Conservation (phyloP, 805 yeast genomes). For the Sugiyamaella smithiae region DNA sequence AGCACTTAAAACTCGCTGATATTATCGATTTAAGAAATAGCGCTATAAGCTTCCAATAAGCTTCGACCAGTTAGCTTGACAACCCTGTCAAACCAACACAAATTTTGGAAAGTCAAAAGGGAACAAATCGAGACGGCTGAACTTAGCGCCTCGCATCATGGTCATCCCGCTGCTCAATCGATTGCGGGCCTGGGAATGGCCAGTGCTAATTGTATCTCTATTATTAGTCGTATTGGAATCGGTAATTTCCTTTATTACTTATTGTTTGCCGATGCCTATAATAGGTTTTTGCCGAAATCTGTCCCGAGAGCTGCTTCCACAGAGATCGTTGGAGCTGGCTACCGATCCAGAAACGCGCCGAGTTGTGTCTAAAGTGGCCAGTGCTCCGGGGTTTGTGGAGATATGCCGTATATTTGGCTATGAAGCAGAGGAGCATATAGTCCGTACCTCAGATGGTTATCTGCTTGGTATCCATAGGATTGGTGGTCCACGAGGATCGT, state of each 20-base stretch:
- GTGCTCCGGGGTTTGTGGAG: constrained; percentile 48
- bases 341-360: constrained; percentile 10
- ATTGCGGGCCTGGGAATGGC: constrained; percentile 34
- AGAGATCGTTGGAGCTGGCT: constrained; percentile 3
- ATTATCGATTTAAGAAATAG: no score
- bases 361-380: constrained; percentile 21
- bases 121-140: no score
- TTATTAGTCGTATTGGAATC: constrained; percentile 32
- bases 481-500: constrained; percentile 27
- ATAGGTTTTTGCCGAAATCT: constrained; percentile 26
- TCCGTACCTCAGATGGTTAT: constrained; percentile 74
- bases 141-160: constrained; percentile 25
- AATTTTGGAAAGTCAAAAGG: no score
- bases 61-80: no score
- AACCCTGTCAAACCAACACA: no score
- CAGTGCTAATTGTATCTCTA: constrained; percentile 33
- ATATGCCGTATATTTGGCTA: constrained; percentile 71
- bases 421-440: constrained; percentile 69
- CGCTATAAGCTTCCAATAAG: no score
- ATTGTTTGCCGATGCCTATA: constrained; percentile 29
- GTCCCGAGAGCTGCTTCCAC: constrained; percentile 14
- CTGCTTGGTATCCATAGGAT: constrained; percentile 72
- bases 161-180: constrained; percentile 34
- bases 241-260: constrained; percentile 30
- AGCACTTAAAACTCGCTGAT: no score